A percentile compares a stretch with the other conserved stretches of the same genome.
Evolutionary conservation across 345 rosid genomes (phyloP).

Genomic region (Draba incana): DNA sequence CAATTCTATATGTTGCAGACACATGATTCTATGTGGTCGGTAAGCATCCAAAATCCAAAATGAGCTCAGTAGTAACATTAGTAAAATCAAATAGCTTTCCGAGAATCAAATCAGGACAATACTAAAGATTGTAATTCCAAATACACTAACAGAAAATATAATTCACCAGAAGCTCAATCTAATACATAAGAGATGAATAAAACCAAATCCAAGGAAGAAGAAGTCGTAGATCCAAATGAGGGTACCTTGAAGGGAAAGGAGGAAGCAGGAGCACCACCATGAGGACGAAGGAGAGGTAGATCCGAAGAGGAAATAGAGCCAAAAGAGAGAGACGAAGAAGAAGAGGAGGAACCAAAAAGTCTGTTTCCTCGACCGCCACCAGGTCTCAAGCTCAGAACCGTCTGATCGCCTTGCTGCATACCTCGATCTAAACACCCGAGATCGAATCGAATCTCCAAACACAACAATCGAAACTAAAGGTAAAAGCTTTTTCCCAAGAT

Average conservation of each 20-base stretch:
- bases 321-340: constrained; percentile 60
- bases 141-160: background rate
- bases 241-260: constrained; percentile 51
- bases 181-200: constrained; percentile 16
- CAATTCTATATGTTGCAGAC: background rate
- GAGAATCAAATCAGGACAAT: constrained; percentile 1
- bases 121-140: constrained; percentile 2
- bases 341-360: constrained; percentile 60
- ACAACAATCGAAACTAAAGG: background rate
- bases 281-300: constrained; percentile 74
- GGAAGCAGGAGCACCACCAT: constrained; percentile 56
- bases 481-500: constrained; percentile 32
- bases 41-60: constrained; percentile 4
- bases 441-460: constrained; percentile 20
- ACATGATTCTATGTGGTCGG: constrained; percentile 7
- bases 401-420: constrained; percentile 96
- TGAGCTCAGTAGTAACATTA: background rate
- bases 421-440: constrained; percentile 51
- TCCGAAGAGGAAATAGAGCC: constrained; percentile 65
- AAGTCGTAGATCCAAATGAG: constrained; percentile 51
- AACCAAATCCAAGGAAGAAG: background rate
- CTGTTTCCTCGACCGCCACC: constrained; percentile 98
- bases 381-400: constrained; percentile 99
- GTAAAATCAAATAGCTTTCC: background rate
- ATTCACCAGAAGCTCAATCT: background rate